Base-by-base conservation (phyloP, 2,329 filamentous ascomycete genomes). In the Aspergillus sp. region DNA sequence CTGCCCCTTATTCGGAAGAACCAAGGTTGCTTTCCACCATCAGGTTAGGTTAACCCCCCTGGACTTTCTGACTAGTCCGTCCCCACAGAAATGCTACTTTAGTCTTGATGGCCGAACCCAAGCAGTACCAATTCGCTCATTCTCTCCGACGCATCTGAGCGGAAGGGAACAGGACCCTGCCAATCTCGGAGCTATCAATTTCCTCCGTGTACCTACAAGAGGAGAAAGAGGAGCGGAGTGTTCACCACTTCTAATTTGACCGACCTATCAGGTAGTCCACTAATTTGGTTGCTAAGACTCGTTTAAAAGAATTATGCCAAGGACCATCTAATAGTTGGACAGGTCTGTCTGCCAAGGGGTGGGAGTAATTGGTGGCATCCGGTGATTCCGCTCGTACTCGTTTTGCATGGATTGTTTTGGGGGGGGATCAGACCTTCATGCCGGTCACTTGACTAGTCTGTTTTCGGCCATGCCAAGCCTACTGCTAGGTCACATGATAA, bases 151-250 rank as follows among this genome's bases (percentile, higher is more conserved):
- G 47, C 23, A 7, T 30, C n/a, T 50, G n/a, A 8, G 25, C 25
- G 10, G 41, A 17, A 27, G 25, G 25, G 15, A 25, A 15, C 21
- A 49, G 25, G 47, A 50, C 47, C 47, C 47, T 50, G 47, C 47
- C 47, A 50, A 50, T 50, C 47, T 50, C 47, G 47, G 47, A 50
- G 47, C 47, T 50, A 50, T 50, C 47, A 30, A 30, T 11, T 30
- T 19, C 25, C 8, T 30, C 25, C 25, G 15, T n/a, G 10, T 44
- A 23, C 6, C 32, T 15, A 13, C 32, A 36, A 13, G 32, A 5
- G 32, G 4, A 36, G 11, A 13, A 13, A 5, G 11, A 36, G 21
- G 41, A 21, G 19, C 19, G 19, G 41, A 44, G 41, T 36, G 23
- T 19, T 13, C 41, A 8, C 17, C 19, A 44, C n/a, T 8, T 42